phyloP scores from a whole-genome alignment of 2,329 filamentous ascomycete species.

The Colletotrichum camelliae region DNA sequence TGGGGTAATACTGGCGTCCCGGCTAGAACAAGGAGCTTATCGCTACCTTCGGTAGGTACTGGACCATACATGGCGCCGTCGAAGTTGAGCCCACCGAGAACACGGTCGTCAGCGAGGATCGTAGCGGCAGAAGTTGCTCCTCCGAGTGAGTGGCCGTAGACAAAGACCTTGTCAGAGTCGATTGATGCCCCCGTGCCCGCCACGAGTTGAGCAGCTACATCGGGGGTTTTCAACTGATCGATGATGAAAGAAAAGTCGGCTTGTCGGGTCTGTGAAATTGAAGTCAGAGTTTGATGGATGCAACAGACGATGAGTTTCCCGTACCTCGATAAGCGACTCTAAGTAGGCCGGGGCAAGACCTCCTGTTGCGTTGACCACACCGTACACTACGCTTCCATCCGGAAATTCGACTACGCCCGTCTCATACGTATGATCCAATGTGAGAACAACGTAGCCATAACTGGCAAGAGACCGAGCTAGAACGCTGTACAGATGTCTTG shows the following conservation, averaged over 20 bases:
- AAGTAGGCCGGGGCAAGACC: not conserved
- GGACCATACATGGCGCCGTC: conserved; percentile 42
- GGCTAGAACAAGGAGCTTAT: conserved; percentile 34
- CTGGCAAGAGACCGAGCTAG: conserved; percentile 50
- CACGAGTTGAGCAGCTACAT: not conserved
- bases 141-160: conserved; percentile 44
- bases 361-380: conserved; percentile 4
- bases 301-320: not conserved
- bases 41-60: conserved; percentile 27
- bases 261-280: conserved; percentile 35
- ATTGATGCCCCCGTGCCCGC: not conserved
- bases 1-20: conserved; percentile 30
- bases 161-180: conserved; percentile 27
- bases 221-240: conserved; percentile 28
- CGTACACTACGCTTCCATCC: conserved; percentile 38
- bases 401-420: conserved; percentile 50
- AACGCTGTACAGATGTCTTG: conserved; percentile 45
- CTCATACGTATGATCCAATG: conserved; percentile 55
- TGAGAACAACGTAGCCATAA: conserved; percentile 48
- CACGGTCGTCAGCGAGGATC: conserved; percentile 31
- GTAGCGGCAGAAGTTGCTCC: conserved; percentile 40
- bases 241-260: conserved; percentile 42
- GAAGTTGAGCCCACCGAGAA: conserved; percentile 42
- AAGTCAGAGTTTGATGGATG: not conserved
- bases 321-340: not conserved